These are phyloP conservation scores for Isabelozyma heimii DNA, from an alignment of 805 yeast species.

Conservation along the genomic window DNA sequence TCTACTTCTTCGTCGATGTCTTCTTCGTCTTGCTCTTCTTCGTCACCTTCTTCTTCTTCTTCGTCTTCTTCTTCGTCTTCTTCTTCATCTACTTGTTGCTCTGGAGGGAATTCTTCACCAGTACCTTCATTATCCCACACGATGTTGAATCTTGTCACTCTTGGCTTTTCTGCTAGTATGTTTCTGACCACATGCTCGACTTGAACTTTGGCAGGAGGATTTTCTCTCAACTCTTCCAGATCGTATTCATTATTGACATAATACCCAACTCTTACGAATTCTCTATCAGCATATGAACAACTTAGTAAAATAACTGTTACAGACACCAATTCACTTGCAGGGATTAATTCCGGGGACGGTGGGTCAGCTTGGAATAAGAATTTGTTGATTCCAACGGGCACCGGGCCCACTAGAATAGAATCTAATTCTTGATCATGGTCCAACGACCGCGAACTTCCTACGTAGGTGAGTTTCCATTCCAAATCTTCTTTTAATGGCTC, in stretches of 20 bases:
- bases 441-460: slow-evolving; percentile 89
- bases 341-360: slow-evolving; percentile 92
- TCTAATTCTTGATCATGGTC: slow-evolving; percentile 98
- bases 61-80: slow-evolving; percentile 55
- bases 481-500: slow-evolving; percentile 90
- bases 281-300: slow-evolving; percentile 90
- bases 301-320: slow-evolving; percentile 92
- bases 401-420: slow-evolving; percentile 96
- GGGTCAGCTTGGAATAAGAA: slow-evolving; percentile 94
- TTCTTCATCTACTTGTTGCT: slow-evolving; percentile 63
- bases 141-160: slow-evolving; percentile 94
- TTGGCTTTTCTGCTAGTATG: slow-evolving; percentile 93
- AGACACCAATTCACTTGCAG: slow-evolving; percentile 91
- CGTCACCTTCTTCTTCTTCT: slow-evolving; percentile 59
- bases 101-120: slow-evolving; percentile 74
- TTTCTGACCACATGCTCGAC: slow-evolving; percentile 93
- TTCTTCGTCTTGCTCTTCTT: slow-evolving; percentile 45
- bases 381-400: slow-evolving; percentile 95
- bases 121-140: slow-evolving; percentile 84
- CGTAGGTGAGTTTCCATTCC: slow-evolving; percentile 97
- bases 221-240: slow-evolving; percentile 85
- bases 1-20: slow-evolving; percentile 49
- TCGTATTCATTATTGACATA: slow-evolving; percentile 97
- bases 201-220: slow-evolving; percentile 91
- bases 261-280: slow-evolving; percentile 96